Evolutionary conservation across 2,329 filamentous ascomycete genomes (phyloP).

Genomic region (Verruconis gallopava): DNA sequence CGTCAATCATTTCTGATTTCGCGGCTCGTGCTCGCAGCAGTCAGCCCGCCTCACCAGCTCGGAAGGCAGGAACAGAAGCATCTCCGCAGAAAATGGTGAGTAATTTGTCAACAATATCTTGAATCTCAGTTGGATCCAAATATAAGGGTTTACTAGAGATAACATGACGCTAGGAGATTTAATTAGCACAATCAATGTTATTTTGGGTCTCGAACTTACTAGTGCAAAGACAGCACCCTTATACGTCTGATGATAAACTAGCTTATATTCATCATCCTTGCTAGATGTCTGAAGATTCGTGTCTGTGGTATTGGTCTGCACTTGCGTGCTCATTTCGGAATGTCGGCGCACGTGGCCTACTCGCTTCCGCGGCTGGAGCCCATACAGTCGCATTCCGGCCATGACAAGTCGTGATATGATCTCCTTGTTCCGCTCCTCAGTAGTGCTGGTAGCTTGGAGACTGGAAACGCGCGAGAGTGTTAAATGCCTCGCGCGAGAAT

Average conservation of each 20-base stretch:
- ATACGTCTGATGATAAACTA: slow-evolving; percentile 39
- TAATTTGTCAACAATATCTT: slow-evolving; percentile 35
- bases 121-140: slow-evolving; percentile 28
- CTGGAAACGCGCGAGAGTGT: slow-evolving; percentile 22
- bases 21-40: too few species aligned
- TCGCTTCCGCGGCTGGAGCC: slow-evolving; percentile 32
- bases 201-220: slow-evolving; percentile 16
- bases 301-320: slow-evolving; percentile 16
- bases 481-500: slow-evolving; percentile 22
- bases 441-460: slow-evolving; percentile 20
- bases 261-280: slow-evolving; percentile 38
- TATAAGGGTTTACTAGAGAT: slow-evolving; percentile 26
- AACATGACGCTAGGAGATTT: slow-evolving; percentile 4
- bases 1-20: too few species aligned
- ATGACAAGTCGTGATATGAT: slow-evolving; percentile 36
- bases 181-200: neutral
- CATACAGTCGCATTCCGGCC: slow-evolving; percentile 40
- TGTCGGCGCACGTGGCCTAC: slow-evolving; percentile 13
- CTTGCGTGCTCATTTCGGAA: slow-evolving; percentile 5
- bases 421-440: slow-evolving; percentile 35
- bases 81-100: slow-evolving; percentile 34
- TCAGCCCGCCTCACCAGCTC: too few species aligned
- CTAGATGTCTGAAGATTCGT: too few species aligned
- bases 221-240: slow-evolving; percentile 37
- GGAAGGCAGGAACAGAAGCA: too few species aligned